A percentile compares a stretch with the other conserved stretches of the same genome.
Evolutionary conservation across 2,329 filamentous ascomycete species (phyloP).

Genomic region (Nannizziopsis barbatae): DNA sequence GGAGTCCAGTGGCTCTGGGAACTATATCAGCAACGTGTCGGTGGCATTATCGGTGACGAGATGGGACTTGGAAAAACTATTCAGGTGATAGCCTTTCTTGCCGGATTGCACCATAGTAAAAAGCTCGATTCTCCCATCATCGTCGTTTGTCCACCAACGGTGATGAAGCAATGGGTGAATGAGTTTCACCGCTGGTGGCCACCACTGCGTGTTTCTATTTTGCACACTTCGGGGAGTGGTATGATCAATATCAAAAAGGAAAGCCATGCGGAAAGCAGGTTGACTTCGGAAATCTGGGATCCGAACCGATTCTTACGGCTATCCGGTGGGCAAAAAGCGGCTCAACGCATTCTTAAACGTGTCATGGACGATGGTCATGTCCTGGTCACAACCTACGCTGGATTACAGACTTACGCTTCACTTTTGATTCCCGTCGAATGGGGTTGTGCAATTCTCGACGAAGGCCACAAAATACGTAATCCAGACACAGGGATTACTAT

Average conservation of each 20-base stretch:
- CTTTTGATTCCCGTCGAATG: conserved; percentile 73
- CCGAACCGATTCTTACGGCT: conserved; percentile 29
- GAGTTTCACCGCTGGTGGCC: conserved; percentile 99
- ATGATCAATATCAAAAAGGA: conserved; percentile 70
- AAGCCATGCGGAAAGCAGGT: conserved; percentile 50
- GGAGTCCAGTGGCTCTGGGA: conserved; percentile 95
- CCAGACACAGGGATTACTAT: conserved; percentile 91
- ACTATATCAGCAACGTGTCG: conserved; percentile 76
- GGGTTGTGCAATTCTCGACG: conserved; percentile 89
- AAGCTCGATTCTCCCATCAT: conserved; percentile 75
- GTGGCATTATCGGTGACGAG: conserved; percentile 91
- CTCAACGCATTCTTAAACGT: conserved; percentile 67
- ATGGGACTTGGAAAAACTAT: conserved; percentile 98
- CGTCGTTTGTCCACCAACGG: conserved; percentile 84
- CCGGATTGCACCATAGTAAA: conserved; percentile 83
- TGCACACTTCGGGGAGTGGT: conserved; percentile 90
- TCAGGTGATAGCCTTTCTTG: conserved; percentile 69
- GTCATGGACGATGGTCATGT: conserved; percentile 81
- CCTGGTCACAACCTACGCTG: conserved; percentile 88
- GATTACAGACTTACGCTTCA: conserved; percentile 82
- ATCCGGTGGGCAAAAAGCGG: conserved; percentile 52
- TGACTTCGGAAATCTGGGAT: conserved; percentile 49
- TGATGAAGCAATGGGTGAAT: conserved; percentile 95
- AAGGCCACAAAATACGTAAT: conserved; percentile 97
- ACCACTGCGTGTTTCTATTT: conserved; percentile 86